Evolutionary conservation across 1,284 basidiomycete genomes (phyloP), one percentile per base, ranked within the genome.

Genomic region (Jaminaea rosea): DNA sequence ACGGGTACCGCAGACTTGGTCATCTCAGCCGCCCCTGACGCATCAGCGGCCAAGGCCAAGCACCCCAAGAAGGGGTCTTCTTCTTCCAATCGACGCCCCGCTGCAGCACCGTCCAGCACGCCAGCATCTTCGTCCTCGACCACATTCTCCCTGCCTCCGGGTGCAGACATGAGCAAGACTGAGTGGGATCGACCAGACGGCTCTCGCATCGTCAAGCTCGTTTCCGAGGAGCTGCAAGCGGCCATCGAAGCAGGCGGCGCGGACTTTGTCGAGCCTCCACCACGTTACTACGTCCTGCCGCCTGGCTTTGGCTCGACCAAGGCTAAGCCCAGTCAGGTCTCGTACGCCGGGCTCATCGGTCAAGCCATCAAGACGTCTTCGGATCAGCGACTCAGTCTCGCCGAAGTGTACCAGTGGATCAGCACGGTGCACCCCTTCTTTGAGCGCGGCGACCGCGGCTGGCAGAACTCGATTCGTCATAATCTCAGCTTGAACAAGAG

Each of bases 341-440:
- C 90, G 1, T 97, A 97, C 68, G 92, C 93, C 2, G 92, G 90
- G 4, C 82, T 97, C 48, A 91, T 98, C 58, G 93, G 93, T 4
- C 90, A 92, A 65, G 93, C 93, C 6, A 85, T 97, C 57, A 79
- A 92, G 52, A 85, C 87, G 11, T 89, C 88, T 1, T 81, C 83
- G 0, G 82, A 85, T 32, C 86, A 88, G 62, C 84, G 87, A 32
- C 81, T 97, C 28, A 90, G 89, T 0, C 79, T 97, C 23, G 88
- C 92, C 66, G 91, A 97, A 72, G 93, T 98, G 58, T 97, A 97
- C 71, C 84, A 87, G 67, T 98, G 84, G 81, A 93, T 98, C 67
- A 88, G 87, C 54, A 87, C 86, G 34, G 88, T 88, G 4, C 92
- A 90, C 75, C 91, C 93, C 0, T 85, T 85, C 73, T 98, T 90